phyloP scores from a whole-genome alignment of 2,329 filamentous ascomycete genomes.

The Hypoxylon rubiginosum region DNA sequence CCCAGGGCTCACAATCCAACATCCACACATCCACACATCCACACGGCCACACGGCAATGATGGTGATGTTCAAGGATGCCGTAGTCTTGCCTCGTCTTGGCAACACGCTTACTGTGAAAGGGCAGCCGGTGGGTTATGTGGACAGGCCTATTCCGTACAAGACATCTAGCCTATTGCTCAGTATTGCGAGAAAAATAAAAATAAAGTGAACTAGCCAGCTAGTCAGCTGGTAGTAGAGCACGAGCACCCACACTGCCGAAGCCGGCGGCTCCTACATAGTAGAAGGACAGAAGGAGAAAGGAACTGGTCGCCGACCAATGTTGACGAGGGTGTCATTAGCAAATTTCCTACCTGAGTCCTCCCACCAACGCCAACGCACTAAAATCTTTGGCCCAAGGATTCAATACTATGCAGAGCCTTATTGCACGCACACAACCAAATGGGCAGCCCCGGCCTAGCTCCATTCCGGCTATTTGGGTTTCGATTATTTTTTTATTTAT shows the following conservation, averaged over 20 bases:
- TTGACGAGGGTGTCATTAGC: slow-evolving; percentile 42
- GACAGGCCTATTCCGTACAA: slow-evolving; percentile 16
- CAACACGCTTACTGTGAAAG: slow-evolving; percentile 43
- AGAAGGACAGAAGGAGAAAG: slow-evolving; percentile 18
- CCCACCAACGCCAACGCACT: slow-evolving; percentile 30
- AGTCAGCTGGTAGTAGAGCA: slow-evolving; percentile 16
- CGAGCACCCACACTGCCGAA: slow-evolving; percentile 34
- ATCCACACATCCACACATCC: too few relatives aligned
- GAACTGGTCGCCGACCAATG: slow-evolving; percentile 41
- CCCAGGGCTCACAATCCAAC: slow-evolving; percentile 21
- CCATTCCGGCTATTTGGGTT: slow-evolving; percentile 40
- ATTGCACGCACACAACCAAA: slow-evolving; percentile 29
- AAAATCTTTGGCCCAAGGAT: slow-evolving; percentile 36
- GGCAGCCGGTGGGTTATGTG: slow-evolving; percentile 16
- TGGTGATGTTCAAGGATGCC: slow-evolving; percentile 35
- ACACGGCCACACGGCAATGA: slow-evolving; percentile 30
- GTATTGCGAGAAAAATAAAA: slow-evolving; percentile 22
- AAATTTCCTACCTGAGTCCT: slow-evolving; percentile 35
- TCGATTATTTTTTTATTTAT: slow-evolving; percentile 1
- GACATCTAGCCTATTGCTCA: slow-evolving; percentile 15
- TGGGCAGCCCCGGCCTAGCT: slow-evolving; percentile 27
- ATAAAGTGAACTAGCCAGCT: slow-evolving; percentile 17
- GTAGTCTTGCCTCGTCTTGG: slow-evolving; percentile 46
- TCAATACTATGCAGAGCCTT: slow-evolving; percentile 40
- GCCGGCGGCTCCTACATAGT: slow-evolving; percentile 23